Evolutionary conservation across 2,329 filamentous ascomycete genomes (phyloP).

Genomic region (Cercospora citrullina): DNA sequence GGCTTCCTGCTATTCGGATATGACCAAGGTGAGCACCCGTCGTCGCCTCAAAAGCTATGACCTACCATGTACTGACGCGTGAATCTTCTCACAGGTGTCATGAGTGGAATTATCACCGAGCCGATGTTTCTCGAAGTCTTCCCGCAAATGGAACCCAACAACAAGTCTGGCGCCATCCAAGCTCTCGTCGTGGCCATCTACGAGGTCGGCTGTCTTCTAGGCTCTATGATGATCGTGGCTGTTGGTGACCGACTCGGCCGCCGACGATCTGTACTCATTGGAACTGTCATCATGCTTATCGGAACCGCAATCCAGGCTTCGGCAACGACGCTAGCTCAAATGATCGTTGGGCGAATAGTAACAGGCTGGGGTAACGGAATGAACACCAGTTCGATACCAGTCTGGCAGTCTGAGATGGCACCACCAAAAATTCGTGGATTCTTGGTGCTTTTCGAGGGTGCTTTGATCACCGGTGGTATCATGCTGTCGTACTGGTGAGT

Average conservation of each 20-base stretch:
- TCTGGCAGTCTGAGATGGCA: constrained; percentile 59
- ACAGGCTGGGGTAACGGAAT: constrained; percentile 48
- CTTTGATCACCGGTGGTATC: constrained; percentile 59
- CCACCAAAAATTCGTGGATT: constrained; percentile 91
- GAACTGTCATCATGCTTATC: constrained; percentile 58
- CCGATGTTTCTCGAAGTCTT: constrained; percentile 44
- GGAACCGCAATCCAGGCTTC: constrained; percentile 61
- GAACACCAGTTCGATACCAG: constrained; percentile 44
- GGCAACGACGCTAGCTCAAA: constrained; percentile 48
- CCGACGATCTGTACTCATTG: constrained; percentile 58
- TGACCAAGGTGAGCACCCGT: constrained; percentile 14
- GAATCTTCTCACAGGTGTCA: constrained; percentile 39
- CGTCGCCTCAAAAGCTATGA: background rate
- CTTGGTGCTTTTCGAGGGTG: constrained; percentile 93
- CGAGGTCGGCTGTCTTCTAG: constrained; percentile 38
- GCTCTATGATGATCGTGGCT: constrained; percentile 43
- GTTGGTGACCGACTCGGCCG: constrained; percentile 61
- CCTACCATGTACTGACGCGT: constrained; percentile 11
- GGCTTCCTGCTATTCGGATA: constrained; percentile 28
- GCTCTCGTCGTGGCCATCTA: constrained; percentile 41
- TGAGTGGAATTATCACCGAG: constrained; percentile 47
- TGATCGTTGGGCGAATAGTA: constrained; percentile 54
- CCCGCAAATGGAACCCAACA: constrained; percentile 40
- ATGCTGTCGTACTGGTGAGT: constrained; percentile 52
- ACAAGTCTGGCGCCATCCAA: constrained; percentile 31